Base-by-base conservation (phyloP, 371 early-diverging fungal species). In the Haplosporangium sp. region DNA sequence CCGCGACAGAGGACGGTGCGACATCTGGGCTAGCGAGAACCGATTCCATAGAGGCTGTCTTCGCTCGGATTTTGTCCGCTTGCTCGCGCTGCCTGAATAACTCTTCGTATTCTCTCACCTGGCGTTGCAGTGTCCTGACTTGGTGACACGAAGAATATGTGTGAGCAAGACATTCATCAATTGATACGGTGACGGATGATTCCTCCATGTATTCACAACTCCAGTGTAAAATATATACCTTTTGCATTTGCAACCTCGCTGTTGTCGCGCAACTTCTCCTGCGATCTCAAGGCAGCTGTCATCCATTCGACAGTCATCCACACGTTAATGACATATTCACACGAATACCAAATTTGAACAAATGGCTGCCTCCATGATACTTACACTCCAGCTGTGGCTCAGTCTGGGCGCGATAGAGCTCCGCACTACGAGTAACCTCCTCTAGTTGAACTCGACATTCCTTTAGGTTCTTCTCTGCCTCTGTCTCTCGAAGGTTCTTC, bases 301-400 rank as follows among this genome's bases (percentile, higher is more conserved):
- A 41, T 7, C n/a, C n/a, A 11, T 42, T 23, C 36, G n/a, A 43
- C 10, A 43, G 11, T 18, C 2, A 36, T 8, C 6, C 37, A 47
- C 16, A 46, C 18, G n/a, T 47, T 16, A 52, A 41, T 38, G 14
- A 59, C 7, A 20, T 23, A 47, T 16, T 6, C 48, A 37, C 7
- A 50, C 2, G 11, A 47, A 18, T 2, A 42, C 16, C 23, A 38
- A 38, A 45, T 13, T 20, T 13, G 12, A 41, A 38, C 20, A 41
- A 2, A 18, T n/a, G 16, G 40, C 56, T 21, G 23, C 3, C 10
- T 42, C 18, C 41, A 21, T n/a, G 23, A 29, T 12, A 6, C 41
- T 36, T 72, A 79, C 79, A 67, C 29, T 68, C 68, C 29, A 79
- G 62, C 29, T 71, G 79, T 6, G 68, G 79, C 41, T 79, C 79